Conservation (phyloP, 78 protist species). For the Dictyostelium discoideum region DNA sequence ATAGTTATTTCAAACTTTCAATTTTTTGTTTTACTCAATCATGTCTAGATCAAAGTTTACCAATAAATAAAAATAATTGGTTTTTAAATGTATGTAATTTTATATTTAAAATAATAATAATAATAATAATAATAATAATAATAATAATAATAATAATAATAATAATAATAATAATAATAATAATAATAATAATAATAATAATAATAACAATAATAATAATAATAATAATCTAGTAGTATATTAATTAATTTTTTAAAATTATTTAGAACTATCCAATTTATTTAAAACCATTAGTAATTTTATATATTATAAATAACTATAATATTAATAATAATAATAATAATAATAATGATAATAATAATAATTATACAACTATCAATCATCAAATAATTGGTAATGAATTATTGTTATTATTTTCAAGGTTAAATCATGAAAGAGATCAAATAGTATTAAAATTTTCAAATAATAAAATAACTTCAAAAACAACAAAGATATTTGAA, state of each 20-base stretch:
- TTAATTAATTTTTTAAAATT: not conserved
- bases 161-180: too few relatives aligned
- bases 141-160: too few relatives aligned
- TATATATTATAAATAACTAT: not conserved
- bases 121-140: too few relatives aligned
- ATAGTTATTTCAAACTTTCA: not conserved
- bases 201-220: too few relatives aligned
- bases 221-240: not conserved
- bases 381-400: not conserved
- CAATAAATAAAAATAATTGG: not conserved
- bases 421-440: not conserved
- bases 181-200: too few relatives aligned
- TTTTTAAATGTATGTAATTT: not conserved
- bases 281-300: not conserved
- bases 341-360: not conserved
- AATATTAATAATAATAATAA: not conserved
- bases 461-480: not conserved
- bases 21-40: not conserved
- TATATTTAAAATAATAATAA: too few relatives aligned
- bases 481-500: not conserved
- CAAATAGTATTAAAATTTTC: not conserved
- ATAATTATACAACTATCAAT: not conserved
- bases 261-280: not conserved
- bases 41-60: not conserved
- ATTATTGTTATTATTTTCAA: not conserved